phyloP scores from a whole-genome alignment of 2,329 filamentous ascomycete species.

The Hypoxylon sp. region DNA sequence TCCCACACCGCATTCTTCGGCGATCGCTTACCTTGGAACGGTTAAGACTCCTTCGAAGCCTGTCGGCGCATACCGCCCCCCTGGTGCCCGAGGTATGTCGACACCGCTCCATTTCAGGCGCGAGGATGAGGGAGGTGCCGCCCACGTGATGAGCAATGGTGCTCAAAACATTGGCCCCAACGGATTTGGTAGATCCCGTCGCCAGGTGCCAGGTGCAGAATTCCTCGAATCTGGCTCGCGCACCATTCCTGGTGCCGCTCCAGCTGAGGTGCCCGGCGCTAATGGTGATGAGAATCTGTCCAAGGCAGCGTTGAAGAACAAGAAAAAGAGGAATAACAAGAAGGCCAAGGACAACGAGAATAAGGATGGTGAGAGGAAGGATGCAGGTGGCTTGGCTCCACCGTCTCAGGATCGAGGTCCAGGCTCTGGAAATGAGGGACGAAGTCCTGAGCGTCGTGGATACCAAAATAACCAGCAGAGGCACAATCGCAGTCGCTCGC shows the following conservation, averaged over 20 bases:
- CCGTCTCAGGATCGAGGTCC: constrained; percentile 60
- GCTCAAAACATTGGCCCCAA: constrained; percentile 78
- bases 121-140: constrained; percentile 94
- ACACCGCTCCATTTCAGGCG: constrained; percentile 97
- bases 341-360: constrained; percentile 86
- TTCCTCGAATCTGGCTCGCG: constrained; percentile 69
- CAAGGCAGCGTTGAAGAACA: constrained; percentile 93
- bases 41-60: constrained; percentile 97
- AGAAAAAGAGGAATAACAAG: constrained; percentile 96
- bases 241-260: constrained; percentile 77
- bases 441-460: constrained; percentile 77
- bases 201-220: constrained; percentile 90
- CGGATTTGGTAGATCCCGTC: constrained; percentile 83
- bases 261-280: constrained; percentile 71
- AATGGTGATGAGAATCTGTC: constrained; percentile 82
- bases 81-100: constrained; percentile 88
- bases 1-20: constrained; percentile 86
- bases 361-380: constrained; percentile 58
- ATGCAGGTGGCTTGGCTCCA: constrained; percentile 62
- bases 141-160: constrained; percentile 85
- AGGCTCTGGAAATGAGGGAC: constrained; percentile 66
- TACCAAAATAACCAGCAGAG: constrained; percentile 67
- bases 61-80: constrained; percentile 95
- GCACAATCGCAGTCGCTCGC: constrained; percentile 67
- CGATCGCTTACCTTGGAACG: constrained; percentile 83